Evolutionary conservation across 129 eudicot genomes (phyloP).

Genomic region (Escallonia rubra): DNA sequence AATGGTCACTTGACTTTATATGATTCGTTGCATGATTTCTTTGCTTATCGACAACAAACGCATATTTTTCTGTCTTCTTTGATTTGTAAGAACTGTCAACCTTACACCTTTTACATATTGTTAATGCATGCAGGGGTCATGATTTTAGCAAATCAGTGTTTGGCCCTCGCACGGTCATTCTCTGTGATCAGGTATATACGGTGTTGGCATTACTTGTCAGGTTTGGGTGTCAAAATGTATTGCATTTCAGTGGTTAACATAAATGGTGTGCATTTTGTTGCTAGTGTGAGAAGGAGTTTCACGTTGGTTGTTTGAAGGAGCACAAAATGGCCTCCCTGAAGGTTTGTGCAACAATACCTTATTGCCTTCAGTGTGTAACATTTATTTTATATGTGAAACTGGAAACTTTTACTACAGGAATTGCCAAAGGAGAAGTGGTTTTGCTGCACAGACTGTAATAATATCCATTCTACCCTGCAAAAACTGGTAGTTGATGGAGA

Average conservation of each 20-base stretch:
- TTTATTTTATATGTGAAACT: not conserved
- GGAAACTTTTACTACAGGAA: conserved; percentile 29
- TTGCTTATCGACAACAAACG: too few species aligned
- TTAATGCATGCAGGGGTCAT: conserved; percentile 44
- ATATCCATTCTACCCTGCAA: conserved; percentile 43
- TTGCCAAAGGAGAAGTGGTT: conserved; percentile 79
- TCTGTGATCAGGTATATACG: conserved; percentile 80
- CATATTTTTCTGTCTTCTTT: too few species aligned
- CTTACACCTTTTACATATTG: not conserved
- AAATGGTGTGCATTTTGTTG: not conserved
- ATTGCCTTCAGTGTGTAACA: not conserved
- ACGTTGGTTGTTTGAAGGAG: conserved; percentile 77
- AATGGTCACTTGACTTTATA: too few species aligned
- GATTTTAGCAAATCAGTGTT: conserved; percentile 63
- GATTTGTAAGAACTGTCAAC: too few species aligned
- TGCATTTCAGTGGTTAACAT: conserved; percentile 4
- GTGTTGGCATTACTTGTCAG: not conserved
- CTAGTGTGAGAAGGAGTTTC: conserved; percentile 93
- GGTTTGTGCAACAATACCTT: conserved; percentile 19
- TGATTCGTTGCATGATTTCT: too few species aligned
- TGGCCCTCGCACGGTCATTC: conserved; percentile 66
- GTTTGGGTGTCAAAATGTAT: not conserved
- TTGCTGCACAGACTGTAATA: conserved; percentile 54
- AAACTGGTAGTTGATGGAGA: conserved; percentile 50
- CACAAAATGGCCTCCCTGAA: conserved; percentile 57